A percentile compares a stretch with the other conserved stretches of the same genome.
phyloP scores from a whole-genome alignment of 108 stramenopile genomes.

The Skeletonema marinoi region DNA sequence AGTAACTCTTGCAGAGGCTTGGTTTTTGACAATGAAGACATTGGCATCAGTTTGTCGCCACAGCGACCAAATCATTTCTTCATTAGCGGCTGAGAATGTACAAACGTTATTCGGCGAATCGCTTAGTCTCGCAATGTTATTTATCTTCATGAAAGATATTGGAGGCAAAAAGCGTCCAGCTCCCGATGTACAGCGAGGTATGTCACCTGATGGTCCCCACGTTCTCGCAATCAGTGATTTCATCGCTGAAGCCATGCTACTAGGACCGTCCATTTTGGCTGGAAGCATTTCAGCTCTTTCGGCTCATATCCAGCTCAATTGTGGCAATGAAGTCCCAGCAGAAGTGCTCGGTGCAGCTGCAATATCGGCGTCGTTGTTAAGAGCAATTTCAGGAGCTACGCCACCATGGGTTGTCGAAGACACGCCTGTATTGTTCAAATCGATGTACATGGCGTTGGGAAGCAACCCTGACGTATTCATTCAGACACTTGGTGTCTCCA shows the following conservation, averaged over 20 bases:
- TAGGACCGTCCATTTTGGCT: conserved; percentile 58
- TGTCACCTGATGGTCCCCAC: conserved; percentile 82
- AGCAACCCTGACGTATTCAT: conserved; percentile 49
- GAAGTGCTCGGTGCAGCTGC: conserved; percentile 54
- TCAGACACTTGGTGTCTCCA: conserved; percentile 47
- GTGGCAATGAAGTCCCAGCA: conserved; percentile 1
- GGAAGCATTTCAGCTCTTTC: conserved; percentile 8
- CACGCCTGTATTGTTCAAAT: conserved; percentile 56
- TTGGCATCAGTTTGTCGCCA: conserved; percentile 25
- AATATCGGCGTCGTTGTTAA: conserved; percentile 65
- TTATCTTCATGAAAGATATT: conserved; percentile 57
- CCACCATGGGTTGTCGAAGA: conserved; percentile 86
- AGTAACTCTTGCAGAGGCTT: conserved; percentile 72
- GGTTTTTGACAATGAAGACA: conserved; percentile 54
- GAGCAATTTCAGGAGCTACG: conserved; percentile 69
- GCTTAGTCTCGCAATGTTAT: conserved; percentile 41
- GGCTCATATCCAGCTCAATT: conserved; percentile 7
- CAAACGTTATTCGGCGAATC: conserved; percentile 55
- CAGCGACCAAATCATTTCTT: conserved; percentile 13
- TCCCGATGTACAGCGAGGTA: conserved; percentile 35
- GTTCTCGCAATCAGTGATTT: conserved; percentile 74
- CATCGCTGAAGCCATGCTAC: conserved; percentile 44
- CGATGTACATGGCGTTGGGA: conserved; percentile 55
- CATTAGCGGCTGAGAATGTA: conserved; percentile 8
- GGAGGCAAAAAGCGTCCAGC: conserved; percentile 27